Evolutionary conservation across 441 rosid genomes (phyloP), one percentile per base, ranked within the genome.

Genomic region (Populus hybrid): DNA sequence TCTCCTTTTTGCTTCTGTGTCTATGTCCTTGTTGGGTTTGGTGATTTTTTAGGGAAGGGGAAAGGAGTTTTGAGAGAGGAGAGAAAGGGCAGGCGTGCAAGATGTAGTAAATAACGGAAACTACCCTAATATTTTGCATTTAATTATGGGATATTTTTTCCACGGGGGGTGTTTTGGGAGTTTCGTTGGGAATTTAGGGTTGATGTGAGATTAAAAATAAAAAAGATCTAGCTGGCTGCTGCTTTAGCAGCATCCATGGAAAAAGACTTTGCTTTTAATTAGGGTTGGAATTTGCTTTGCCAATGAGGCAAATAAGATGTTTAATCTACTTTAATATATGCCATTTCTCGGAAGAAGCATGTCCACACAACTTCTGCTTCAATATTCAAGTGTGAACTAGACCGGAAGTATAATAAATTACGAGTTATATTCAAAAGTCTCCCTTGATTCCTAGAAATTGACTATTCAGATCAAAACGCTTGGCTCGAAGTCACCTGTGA

Each of bases 81-180:
- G 21, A 11, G 10, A 6, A 64, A 12, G 16, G 40, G 14, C 3
- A 5, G 59, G 23, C 6, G 12, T 1, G 30, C 70, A 32, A 69
- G 28, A 72, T 26, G 70, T 11, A 70, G 71, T 16, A 66, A 70
- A 50, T 78, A 57, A 66, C 8, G 64, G 77, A 59, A 78, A 74
- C 73, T n/a, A 57, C 73, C 77, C 84, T 74, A 38, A 69, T 81
- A 8, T 74, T 5, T 8, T 64, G 84, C 73, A 78, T 65, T 54
- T 78, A 78, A 54, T 81, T 71, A 74, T 68, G 81, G 32, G 81
- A 81, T 77, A 67, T 73, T 77, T 50, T 65, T 46, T 57, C n/a
- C 10, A 10, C 6, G 5, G 16, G 18, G 59, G 63, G 59, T 5
- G 28, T 70, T 42, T 42, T 69, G 72, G 32, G 28, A 23, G 42